Evolutionary conservation across 805 yeast species (phyloP), one percentile per base, ranked within the genome.

Genomic region (Helenozyma rhizophorensis): DNA sequence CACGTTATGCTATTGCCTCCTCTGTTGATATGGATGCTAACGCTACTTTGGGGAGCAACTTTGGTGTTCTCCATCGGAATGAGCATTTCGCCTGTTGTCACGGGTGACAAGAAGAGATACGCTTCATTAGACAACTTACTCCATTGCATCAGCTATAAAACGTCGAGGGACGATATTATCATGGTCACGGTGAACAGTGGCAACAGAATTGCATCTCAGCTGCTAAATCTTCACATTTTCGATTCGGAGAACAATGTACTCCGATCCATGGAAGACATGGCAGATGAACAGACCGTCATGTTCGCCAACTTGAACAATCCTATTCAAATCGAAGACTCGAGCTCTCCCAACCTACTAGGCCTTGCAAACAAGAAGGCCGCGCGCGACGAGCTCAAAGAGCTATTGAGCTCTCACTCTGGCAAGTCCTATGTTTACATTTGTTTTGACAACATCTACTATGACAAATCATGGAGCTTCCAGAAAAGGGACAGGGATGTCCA

Each of bases 401-500:
- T 50, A 4, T 31, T 53, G 28, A 40, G 45, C 23, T 39, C 47
- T 14, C 40, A 45, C 28, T 36, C 46, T 16, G 62, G 57, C 4
- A 51, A 50, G 32, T 57, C 60, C 7, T 44, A 50, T 23, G 53
- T 66, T 13, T 52, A 62, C 41, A 49, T 66, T 12, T 66, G 72
- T 40, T 66, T 66, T 47, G 71, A 66, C 45, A 66, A 66, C 40
- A 32, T 65, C 19, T 66, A 58, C 47, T 47, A 42, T 26, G 72
- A 66, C 43, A 58, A 60, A 39, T 61, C 68, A 7, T 66, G 70
- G 70, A 58, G 68, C 13, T 66, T 62, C 41, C 46, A 48, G 12
- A 65, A 68, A 5, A 38, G 39, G 15, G 18, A 47, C 4, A 48
- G 55, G 22, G 69, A 66, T 24, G 48, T 66, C 10, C 58, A 58